phyloP scores from a whole-genome alignment of 2,329 filamentous ascomycete genomes.

The Aspergillus neoniger region DNA sequence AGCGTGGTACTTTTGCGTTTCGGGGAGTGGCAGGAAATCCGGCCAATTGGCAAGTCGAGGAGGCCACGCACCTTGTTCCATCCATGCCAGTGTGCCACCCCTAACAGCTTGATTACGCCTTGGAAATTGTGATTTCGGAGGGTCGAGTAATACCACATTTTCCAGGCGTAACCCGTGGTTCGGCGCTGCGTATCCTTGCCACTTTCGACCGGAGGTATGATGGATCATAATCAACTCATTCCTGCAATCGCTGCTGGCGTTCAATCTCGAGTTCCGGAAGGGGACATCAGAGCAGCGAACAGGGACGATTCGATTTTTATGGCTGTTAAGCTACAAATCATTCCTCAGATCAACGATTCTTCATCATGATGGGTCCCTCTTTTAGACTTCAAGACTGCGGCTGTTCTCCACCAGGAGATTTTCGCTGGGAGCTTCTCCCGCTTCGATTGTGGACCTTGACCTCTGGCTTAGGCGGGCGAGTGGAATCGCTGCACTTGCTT shows the following conservation, averaged over 20 bases:
- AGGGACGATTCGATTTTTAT: background rate
- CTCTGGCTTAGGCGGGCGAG: constrained; percentile 13
- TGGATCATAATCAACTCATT: constrained; percentile 19
- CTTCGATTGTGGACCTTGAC: constrained; percentile 40
- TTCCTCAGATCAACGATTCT: background rate
- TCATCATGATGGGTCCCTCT: constrained; percentile 18
- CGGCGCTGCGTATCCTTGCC: constrained; percentile 12
- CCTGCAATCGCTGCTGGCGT: background rate
- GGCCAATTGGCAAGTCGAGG: constrained; percentile 13
- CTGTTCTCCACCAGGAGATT: constrained; percentile 35
- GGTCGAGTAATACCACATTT: background rate
- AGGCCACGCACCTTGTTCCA: constrained; percentile 25
- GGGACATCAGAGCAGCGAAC: background rate
- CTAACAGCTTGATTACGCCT: background rate
- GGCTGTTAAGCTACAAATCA: background rate
- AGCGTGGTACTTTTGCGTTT: constrained; percentile 13
- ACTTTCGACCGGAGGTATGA: constrained; percentile 16
- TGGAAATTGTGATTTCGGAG: background rate
- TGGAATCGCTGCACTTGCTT: constrained; percentile 3
- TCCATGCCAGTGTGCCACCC: background rate
- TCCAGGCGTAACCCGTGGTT: constrained; percentile 10
- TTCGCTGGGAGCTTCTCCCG: constrained; percentile 42
- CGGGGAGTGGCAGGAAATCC: constrained; percentile 14
- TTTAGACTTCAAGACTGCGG: constrained; percentile 22
- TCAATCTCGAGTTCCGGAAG: background rate